These are phyloP conservation scores for Fusarium armeniacum DNA, from an alignment of 2,329 filamentous ascomycete species.

Conservation along the genomic window DNA sequence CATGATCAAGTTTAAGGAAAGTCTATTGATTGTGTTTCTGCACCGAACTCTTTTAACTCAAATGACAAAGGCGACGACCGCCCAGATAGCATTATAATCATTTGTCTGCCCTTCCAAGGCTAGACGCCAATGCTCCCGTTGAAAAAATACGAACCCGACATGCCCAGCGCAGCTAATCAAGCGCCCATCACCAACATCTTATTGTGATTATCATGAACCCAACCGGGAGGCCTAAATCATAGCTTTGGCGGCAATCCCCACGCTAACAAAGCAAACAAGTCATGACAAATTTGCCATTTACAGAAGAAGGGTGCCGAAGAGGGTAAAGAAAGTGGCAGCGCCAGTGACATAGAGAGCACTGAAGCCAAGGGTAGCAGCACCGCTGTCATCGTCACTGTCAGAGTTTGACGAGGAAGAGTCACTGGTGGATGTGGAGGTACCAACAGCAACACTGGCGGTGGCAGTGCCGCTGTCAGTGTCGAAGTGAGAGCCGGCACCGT, in stretches of 20 bases:
- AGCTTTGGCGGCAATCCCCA: conserved; percentile 22
- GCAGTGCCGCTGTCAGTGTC: conserved; percentile 63
- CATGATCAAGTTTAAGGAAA: conserved; percentile 33
- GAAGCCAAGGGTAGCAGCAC: conserved; percentile 50
- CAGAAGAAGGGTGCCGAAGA: conserved; percentile 58
- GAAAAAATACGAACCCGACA: conserved; percentile 46
- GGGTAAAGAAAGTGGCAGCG: conserved; percentile 54
- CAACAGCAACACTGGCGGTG: conserved; percentile 58
- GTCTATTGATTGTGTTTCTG: conserved; percentile 44
- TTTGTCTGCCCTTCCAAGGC: conserved; percentile 47
- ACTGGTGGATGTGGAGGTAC: conserved; percentile 51
- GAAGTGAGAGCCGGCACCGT: conserved; percentile 67
- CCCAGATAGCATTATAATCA: conserved; percentile 51
- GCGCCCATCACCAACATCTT: conserved; percentile 36
- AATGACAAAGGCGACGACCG: conserved; percentile 46
- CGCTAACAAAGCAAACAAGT: conserved; percentile 32
- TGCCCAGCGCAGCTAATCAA: conserved; percentile 45
- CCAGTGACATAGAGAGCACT: conserved; percentile 56
- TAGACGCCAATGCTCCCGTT: conserved; percentile 49
- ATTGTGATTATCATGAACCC: conserved; percentile 44
- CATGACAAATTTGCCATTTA: conserved; percentile 47
- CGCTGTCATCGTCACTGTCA: conserved; percentile 52
- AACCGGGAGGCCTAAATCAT: conserved; percentile 25
- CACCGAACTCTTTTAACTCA: conserved; percentile 38
- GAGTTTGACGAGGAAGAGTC: conserved; percentile 20